Base-by-base conservation (phyloP, 2,329 filamentous ascomycete species). In the Xylogone sp. region DNA sequence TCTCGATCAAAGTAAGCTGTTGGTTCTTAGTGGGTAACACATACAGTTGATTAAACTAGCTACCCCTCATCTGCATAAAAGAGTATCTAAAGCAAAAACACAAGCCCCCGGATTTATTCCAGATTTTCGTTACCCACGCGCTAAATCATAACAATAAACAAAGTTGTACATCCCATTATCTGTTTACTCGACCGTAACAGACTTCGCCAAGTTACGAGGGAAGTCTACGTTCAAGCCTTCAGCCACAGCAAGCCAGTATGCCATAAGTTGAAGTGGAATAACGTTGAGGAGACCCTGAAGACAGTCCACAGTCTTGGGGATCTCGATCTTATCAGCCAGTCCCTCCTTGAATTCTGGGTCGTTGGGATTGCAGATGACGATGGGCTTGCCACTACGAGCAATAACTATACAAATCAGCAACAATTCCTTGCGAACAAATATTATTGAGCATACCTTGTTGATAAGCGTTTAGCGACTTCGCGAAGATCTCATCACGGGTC, bases 401-500 rank as follows among this genome's bases (percentile, higher is more conserved):
- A 96, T 93, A 67, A 99, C 94, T 90, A 56, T 53, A 49, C 45
- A 45, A 55, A 56, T 71, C 61, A 71, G 68, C 57, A 52, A 56
- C 49, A 19, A 19, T 39, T 39, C 46, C 43, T 1, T 18, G 42
- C 29, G 31, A 12, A 44, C 39, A 16, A 7, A 3, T 18, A 12
- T 27, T 43, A 53, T 10, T 48, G 43, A 51, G 65, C 80, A 69
- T 77, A 89, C 87, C 86, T 80, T 99, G 94, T 76, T 99, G 94
- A 74, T 97, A 99, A 65, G 94, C 94, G 72, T 99, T 99, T 67
- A 99, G 81, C n/a, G 94, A 97, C 79, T 99, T 99, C 71, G 88
- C 88, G 77, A 99, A 99, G 67, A 99, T 87, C 63, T 91, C 82
- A 69, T 99, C 94, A 55, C 94, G 88, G 50, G 94, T 99, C 56